Conservation (phyloP, 139 green algal genomes). For the Parachlorella kessleri region DNA sequence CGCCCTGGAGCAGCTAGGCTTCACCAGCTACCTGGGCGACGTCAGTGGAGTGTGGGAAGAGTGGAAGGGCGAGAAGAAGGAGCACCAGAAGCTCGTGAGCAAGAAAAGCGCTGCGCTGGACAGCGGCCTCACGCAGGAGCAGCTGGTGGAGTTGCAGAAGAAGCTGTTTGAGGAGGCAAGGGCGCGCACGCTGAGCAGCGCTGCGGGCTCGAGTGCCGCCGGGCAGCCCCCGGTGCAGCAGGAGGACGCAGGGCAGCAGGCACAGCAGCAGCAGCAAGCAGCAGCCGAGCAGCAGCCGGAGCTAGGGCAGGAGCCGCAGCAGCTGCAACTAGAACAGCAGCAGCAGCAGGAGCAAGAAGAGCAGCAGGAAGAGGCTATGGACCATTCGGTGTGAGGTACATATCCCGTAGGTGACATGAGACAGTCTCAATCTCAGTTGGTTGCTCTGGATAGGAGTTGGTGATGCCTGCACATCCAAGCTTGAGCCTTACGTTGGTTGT, state of each 20-base stretch:
- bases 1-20: constrained; percentile 65
- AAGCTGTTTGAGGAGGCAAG: constrained; percentile 49
- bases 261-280: not conserved
- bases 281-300: constrained; percentile 2
- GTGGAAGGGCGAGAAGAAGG: constrained; percentile 50
- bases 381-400: too few species aligned
- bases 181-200: constrained; percentile 13
- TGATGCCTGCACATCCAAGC: too few species aligned
- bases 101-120: constrained; percentile 10
- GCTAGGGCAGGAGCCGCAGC: not conserved
- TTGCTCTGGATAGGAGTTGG: too few species aligned
- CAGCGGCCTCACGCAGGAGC: constrained; percentile 37
- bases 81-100: constrained; percentile 17
- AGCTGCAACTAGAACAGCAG: too few species aligned
- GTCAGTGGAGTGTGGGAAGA: constrained; percentile 39
- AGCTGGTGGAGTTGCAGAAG: constrained; percentile 51
- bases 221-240: not conserved
- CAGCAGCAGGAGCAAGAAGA: too few species aligned
- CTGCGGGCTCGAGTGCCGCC: not conserved
- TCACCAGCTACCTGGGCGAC: constrained; percentile 44
- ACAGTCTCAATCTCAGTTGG: too few species aligned
- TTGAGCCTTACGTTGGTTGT: too few species aligned
- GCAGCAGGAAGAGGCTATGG: too few species aligned
- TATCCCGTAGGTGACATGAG: too few species aligned
- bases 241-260: not conserved